Conservation (phyloP, 1,284 basidiomycete genomes). For the Ceratorhiza oryzae-sativae region DNA sequence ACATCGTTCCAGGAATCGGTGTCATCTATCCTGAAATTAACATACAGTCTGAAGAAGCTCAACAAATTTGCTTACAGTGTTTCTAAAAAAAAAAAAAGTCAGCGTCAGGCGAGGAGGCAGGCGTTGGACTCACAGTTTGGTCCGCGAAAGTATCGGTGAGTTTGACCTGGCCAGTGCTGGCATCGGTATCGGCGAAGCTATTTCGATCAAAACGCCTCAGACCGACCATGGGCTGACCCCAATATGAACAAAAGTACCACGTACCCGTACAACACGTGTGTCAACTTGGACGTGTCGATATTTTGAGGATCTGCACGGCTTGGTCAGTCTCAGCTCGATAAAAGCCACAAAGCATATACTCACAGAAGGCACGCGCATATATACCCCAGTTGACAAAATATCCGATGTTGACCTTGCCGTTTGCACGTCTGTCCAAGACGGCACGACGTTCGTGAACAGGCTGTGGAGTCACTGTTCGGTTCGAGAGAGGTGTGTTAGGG, state of each 20-base stretch:
- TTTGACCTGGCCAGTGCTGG: slow-evolving; percentile 67
- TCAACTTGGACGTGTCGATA: slow-evolving; percentile 63
- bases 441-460: slow-evolving; percentile 27
- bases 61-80: slow-evolving; percentile 59
- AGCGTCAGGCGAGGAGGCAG: background rate
- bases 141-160: slow-evolving; percentile 87
- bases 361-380: slow-evolving; percentile 38
- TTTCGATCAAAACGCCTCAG: background rate
- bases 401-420: slow-evolving; percentile 62
- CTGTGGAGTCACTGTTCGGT: slow-evolving; percentile 50
- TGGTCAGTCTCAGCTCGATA: background rate
- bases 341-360: background rate
- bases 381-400: slow-evolving; percentile 57
- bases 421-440: slow-evolving; percentile 52
- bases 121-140: slow-evolving; percentile 62
- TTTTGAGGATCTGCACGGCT: slow-evolving; percentile 61
- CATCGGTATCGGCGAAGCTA: slow-evolving; percentile 77
- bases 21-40: slow-evolving; percentile 48
- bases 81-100: slow-evolving; percentile 55
- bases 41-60: background rate
- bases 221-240: background rate
- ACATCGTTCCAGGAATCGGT: slow-evolving; percentile 59
- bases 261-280: slow-evolving; percentile 77
- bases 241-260: background rate
- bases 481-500: slow-evolving; percentile 51